Percentiles rank a stretch among this genome's conserved stretches.
Evolutionary conservation across 106 monocot species (phyloP).

Genomic region (Alisma plantagoaquatica): DNA sequence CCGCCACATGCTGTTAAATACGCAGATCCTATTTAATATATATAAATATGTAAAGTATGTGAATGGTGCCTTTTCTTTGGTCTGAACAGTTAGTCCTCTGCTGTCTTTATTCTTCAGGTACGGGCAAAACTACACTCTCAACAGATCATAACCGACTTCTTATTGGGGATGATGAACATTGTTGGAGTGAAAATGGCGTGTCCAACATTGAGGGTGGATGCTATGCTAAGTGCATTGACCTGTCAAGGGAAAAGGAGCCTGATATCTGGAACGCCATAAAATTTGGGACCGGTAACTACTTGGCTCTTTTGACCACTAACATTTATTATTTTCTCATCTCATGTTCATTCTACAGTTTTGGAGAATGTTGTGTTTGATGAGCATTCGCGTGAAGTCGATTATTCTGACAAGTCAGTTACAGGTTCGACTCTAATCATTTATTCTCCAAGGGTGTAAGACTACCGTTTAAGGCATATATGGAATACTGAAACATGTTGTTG

Average conservation of each 20-base stretch:
- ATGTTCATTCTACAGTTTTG: slow-evolving; percentile 76
- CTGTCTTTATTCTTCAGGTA: slow-evolving; percentile 33
- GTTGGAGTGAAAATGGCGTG: slow-evolving; percentile 89
- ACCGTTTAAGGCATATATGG: no score
- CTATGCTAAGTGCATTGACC: slow-evolving; percentile 85
- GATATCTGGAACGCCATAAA: slow-evolving; percentile 96
- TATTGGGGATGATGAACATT: slow-evolving; percentile 93
- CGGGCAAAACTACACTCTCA: slow-evolving; percentile 91
- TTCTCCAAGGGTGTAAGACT: no score
- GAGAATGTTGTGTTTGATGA: slow-evolving; percentile 97
- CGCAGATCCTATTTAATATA: no score
- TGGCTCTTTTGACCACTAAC: background rate
- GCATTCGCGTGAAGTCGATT: slow-evolving; percentile 78
- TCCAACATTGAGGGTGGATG: slow-evolving; percentile 98
- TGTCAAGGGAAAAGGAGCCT: slow-evolving; percentile 77
- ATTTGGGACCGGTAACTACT: slow-evolving; percentile 69
- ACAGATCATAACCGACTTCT: slow-evolving; percentile 86
- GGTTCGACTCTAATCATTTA: no score
- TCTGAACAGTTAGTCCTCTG: no score
- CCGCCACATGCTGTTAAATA: slow-evolving; percentile 2
- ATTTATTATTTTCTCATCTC: no score
- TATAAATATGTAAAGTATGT: no score
- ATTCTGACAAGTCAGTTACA: slow-evolving; percentile 79
- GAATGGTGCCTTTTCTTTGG: no score
- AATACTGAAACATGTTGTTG: no score